These are phyloP conservation scores for Coniophora puteana DNA, from an alignment of 1,284 basidiomycete genomes.

Conservation along the genomic window DNA sequence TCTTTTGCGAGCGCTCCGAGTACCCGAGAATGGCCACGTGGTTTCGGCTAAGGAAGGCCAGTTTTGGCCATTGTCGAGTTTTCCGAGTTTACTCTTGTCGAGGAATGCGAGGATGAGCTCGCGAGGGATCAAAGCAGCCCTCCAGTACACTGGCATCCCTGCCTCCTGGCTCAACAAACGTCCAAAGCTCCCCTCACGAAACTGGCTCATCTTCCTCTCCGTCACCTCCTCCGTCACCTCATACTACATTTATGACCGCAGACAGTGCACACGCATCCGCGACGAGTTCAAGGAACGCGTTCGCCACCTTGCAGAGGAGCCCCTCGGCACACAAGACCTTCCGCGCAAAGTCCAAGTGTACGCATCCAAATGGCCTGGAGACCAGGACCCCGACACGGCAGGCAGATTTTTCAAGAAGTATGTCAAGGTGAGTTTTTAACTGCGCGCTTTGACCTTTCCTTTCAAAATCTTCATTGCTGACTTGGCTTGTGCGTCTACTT, in stretches of 20 bases:
- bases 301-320: slow-evolving; percentile 67
- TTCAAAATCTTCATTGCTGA: slow-evolving; percentile 8
- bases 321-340: slow-evolving; percentile 61
- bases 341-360: slow-evolving; percentile 87
- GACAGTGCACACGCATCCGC: slow-evolving; percentile 73
- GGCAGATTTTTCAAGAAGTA: slow-evolving; percentile 92
- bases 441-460: slow-evolving; percentile 2
- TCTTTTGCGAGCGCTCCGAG: no score
- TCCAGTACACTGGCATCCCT: slow-evolving; percentile 67
- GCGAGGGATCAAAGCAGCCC: slow-evolving; percentile 49
- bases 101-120: no score
- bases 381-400: slow-evolving; percentile 87
- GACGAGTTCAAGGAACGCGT: slow-evolving; percentile 81
- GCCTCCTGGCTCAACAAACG: slow-evolving; percentile 70
- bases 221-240: slow-evolving; percentile 70
- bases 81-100: neutral
- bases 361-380: slow-evolving; percentile 89
- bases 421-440: slow-evolving; percentile 72
- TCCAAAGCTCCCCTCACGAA: slow-evolving; percentile 82
- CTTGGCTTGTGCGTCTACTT: slow-evolving; percentile 9
- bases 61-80: neutral
- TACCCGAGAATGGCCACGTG: no score
- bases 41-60: no score
- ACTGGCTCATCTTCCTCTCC: slow-evolving; percentile 90
- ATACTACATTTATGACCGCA: slow-evolving; percentile 83